phyloP scores from a whole-genome alignment of 108 stramenopile species.

The Cyclotella atomus region DNA sequence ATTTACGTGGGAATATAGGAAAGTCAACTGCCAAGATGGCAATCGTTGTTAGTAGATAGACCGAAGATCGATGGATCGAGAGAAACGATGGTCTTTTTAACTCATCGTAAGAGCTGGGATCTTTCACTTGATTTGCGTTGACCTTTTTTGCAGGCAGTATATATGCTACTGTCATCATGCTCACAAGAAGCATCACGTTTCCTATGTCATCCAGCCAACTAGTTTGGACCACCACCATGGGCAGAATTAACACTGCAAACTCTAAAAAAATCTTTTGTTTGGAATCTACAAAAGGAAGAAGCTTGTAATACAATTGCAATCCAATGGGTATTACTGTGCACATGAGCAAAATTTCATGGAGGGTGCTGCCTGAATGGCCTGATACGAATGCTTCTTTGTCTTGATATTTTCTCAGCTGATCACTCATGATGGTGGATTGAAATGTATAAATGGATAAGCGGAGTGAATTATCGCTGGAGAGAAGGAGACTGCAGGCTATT shows the following conservation, averaged over 20 bases:
- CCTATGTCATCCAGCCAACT: slow-evolving; percentile 62
- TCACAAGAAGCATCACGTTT: slow-evolving; percentile 54
- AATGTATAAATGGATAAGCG: too few relatives aligned
- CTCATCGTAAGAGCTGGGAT: background rate
- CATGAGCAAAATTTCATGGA: slow-evolving; percentile 70
- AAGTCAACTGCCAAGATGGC: slow-evolving; percentile 95
- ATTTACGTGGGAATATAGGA: slow-evolving; percentile 91
- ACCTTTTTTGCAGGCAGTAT: too few relatives aligned
- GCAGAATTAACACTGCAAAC: slow-evolving; percentile 48
- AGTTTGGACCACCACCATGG: slow-evolving; percentile 72
- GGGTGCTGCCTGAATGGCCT: slow-evolving; percentile 75
- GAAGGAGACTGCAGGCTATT: too few relatives aligned
- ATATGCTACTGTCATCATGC: too few relatives aligned
- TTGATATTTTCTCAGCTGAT: slow-evolving; percentile 49
- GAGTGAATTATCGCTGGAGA: too few relatives aligned
- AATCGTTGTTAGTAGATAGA: slow-evolving; percentile 82
- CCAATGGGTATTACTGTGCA: slow-evolving; percentile 68
- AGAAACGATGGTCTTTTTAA: slow-evolving; percentile 49
- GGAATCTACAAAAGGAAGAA: slow-evolving; percentile 3
- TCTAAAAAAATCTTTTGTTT: slow-evolving; percentile 10
- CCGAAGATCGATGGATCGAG: slow-evolving; percentile 70
- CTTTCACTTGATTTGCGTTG: too few relatives aligned
- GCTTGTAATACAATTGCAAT: slow-evolving; percentile 39
- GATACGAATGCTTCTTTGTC: slow-evolving; percentile 87
- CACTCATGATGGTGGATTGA: background rate